Conservation (phyloP, 2,329 filamentous ascomycete genomes). For the Fusarium sp. region DNA sequence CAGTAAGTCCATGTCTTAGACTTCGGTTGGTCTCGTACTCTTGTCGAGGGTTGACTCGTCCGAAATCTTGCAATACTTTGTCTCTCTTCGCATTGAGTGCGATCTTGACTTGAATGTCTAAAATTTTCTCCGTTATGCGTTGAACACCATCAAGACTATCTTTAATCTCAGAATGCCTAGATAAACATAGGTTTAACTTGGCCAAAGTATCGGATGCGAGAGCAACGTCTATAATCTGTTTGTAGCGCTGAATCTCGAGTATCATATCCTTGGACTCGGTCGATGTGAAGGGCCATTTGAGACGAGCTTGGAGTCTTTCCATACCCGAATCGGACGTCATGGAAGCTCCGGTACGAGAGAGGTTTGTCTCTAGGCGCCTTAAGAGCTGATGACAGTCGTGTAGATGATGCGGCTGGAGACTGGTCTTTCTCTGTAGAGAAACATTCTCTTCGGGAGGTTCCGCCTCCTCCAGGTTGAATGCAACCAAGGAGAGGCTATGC, state of each 20-base stretch:
- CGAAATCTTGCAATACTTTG: too few relatives aligned
- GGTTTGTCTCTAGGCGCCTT: not conserved
- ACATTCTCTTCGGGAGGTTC: too few relatives aligned
- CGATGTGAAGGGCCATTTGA: constrained; percentile 15
- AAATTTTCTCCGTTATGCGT: too few relatives aligned
- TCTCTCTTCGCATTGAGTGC: too few relatives aligned
- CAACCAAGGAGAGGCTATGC: not conserved
- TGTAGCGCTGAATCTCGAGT: constrained; percentile 4
- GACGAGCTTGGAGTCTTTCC: not conserved
- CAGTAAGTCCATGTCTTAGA: too few relatives aligned
- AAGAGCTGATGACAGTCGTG: constrained; percentile 2
- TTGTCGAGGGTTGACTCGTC: too few relatives aligned
- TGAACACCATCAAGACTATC: too few relatives aligned
- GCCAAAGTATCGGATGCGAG: too few relatives aligned
- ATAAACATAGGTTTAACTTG: too few relatives aligned
- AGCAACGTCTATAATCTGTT: not conserved
- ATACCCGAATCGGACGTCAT: not conserved
- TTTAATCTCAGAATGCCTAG: too few relatives aligned
- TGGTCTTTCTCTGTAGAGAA: not conserved
- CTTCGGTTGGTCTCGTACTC: too few relatives aligned
- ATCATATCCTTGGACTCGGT: constrained; percentile 2
- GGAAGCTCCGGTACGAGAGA: not conserved
- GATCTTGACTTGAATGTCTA: too few relatives aligned
- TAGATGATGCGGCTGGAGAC: not conserved
- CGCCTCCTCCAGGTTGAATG: constrained; percentile 7